Evolutionary conservation across 2,329 filamentous ascomycete genomes (phyloP).

Genomic region (Fusarium scirpi): DNA sequence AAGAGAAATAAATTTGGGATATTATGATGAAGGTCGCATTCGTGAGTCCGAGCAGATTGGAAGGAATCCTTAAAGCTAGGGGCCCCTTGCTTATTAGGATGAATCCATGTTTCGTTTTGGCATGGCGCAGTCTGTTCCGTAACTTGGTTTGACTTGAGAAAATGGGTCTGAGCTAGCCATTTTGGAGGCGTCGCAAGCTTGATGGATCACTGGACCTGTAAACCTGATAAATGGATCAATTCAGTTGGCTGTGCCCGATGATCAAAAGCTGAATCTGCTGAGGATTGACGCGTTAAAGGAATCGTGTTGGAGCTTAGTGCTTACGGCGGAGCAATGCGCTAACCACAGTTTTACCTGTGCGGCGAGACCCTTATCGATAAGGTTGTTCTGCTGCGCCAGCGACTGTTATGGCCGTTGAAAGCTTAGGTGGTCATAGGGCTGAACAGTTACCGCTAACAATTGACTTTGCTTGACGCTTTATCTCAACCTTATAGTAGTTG

Average conservation of each 20-base stretch:
- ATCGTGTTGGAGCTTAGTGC: slow-evolving; percentile 12
- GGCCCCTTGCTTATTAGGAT: not conserved
- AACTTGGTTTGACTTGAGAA: not conserved
- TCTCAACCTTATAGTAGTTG: not conserved
- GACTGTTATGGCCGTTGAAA: not conserved
- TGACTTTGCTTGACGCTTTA: not conserved
- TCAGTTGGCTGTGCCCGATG: not conserved
- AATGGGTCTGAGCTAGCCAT: not conserved
- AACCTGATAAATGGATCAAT: not conserved
- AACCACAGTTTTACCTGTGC: not conserved
- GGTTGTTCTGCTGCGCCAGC: not conserved
- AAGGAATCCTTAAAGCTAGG: not conserved
- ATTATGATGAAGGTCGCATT: not conserved
- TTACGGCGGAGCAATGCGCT: slow-evolving; percentile 3
- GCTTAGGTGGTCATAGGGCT: not conserved
- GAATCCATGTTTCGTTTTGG: not conserved
- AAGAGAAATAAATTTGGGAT: not conserved
- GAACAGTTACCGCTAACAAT: not conserved
- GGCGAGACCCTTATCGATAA: slow-evolving; percentile 8
- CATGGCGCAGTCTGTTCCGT: slow-evolving; percentile 1
- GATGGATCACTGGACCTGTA: not conserved
- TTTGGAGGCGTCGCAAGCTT: not conserved
- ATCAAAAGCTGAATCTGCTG: not conserved
- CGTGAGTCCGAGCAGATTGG: slow-evolving; percentile 5
- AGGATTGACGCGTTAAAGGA: not conserved